Evolutionary conservation across 768 basidiomycete species (phyloP), one percentile per base, ranked within the genome.

Genomic region (Boletus speciosus): DNA sequence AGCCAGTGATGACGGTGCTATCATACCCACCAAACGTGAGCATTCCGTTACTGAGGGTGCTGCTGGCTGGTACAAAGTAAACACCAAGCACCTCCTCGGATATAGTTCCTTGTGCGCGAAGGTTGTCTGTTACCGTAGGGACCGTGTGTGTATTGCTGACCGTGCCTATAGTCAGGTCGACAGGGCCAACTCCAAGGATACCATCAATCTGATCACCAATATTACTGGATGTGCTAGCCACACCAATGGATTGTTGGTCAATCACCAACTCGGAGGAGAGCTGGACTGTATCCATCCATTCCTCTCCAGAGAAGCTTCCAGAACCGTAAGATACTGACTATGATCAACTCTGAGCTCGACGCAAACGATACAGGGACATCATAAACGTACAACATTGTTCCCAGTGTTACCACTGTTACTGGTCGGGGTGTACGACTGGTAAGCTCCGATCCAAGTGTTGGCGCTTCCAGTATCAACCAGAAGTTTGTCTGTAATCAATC

Each of bases 151-250:
- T 45, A 19, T 58, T 48, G 19, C 19, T 45, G 14, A 66, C 47
- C 7, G 60, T 64, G 41, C 62, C 70, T 1, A 40, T 4, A 1
- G 74, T 76, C 31, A 77, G 58, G 50, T 62, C 68, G 14, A 46
- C 47, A 16, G 76, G 76, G 8, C 75, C 68, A 10, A 61, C 40
- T 66, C 76, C 60, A 21, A 78, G 65, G 50, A 76, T 71, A 16
- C 77, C 77, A 47, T 77, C 73, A 23, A 74, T 57, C 1, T 54
- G 61, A 11, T 39, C 12, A 41, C 8, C 2, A 8, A 74, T 66
- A 16, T 72, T 73, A 0, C 19, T 7, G 14, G 66, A 42, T 0
- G 39, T 25, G 0, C 41, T 41, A 0, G 77, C 75, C 39, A 70
- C 70, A 12, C 76, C 55, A 2, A 77, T 71, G n/a, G 66, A 67